These are phyloP conservation scores for Dimargaris xerosporica DNA, from an alignment of 192 early-diverging fungal species.

Conservation along the genomic window DNA sequence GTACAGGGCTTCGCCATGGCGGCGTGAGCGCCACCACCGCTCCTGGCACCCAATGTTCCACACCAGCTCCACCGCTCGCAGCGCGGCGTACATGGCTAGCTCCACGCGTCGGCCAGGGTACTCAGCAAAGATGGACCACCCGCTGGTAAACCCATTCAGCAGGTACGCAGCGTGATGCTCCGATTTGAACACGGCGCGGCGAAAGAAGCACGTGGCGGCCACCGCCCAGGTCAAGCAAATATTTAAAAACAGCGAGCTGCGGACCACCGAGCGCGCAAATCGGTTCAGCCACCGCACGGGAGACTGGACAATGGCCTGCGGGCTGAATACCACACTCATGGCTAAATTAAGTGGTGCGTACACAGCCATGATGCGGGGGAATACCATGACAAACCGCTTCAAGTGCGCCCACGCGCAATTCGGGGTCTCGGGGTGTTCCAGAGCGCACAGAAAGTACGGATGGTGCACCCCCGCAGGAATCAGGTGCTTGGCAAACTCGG, in stretches of 20 bases:
- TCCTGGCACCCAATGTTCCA: slow-evolving; percentile 46
- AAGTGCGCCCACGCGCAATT: slow-evolving; percentile 29
- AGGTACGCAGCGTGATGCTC: slow-evolving; percentile 35
- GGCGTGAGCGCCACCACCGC: slow-evolving; percentile 41
- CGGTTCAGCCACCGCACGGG: slow-evolving; percentile 31
- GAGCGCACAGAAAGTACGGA: slow-evolving; percentile 35
- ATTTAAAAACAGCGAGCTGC: slow-evolving; percentile 43
- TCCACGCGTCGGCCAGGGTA: slow-evolving; percentile 50
- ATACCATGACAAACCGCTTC: slow-evolving; percentile 24
- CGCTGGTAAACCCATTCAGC: slow-evolving; percentile 34
- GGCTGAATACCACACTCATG: slow-evolving; percentile 32
- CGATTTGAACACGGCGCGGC: slow-evolving; percentile 22
- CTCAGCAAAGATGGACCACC: slow-evolving; percentile 43
- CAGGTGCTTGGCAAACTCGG: slow-evolving; percentile 30
- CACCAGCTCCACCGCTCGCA: slow-evolving; percentile 54
- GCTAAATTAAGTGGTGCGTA: slow-evolving; percentile 45
- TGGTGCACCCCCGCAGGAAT: slow-evolving; percentile 29
- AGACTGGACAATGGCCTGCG: slow-evolving; percentile 31
- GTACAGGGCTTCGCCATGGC: slow-evolving; percentile 51
- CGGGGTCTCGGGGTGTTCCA: slow-evolving; percentile 40
- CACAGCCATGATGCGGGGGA: slow-evolving; percentile 37
- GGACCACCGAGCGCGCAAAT: slow-evolving; percentile 32
- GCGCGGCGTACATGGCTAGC: slow-evolving; percentile 68
- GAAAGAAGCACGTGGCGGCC: slow-evolving; percentile 36
- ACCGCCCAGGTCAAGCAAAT: slow-evolving; percentile 33